These are phyloP conservation scores for Didymella lethalis DNA, from an alignment of 2,329 filamentous ascomycete species.

Conservation along the genomic window DNA sequence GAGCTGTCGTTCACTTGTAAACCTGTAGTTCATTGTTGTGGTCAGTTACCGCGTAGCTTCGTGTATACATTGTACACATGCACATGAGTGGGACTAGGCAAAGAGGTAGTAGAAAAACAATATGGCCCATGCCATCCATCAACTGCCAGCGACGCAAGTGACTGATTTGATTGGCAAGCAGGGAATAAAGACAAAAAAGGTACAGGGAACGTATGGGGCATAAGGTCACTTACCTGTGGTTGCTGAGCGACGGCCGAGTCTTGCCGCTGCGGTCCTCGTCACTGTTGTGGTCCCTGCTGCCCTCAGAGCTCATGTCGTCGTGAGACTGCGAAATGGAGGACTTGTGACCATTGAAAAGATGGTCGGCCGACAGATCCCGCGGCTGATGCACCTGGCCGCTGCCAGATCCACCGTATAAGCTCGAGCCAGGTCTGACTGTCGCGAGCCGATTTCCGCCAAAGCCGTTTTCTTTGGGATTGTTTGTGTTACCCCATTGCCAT, in stretches of 20 bases:
- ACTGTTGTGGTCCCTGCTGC: conserved; percentile 43
- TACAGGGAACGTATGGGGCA: conserved; percentile 16
- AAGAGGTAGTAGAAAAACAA: conserved; percentile 4
- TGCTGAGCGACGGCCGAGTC: conserved; percentile 49
- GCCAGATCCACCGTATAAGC: conserved; percentile 51
- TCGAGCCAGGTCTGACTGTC: conserved; percentile 58
- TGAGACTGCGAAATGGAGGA: conserved; percentile 51
- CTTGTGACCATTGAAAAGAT: conserved; percentile 49
- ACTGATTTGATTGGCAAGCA: conserved; percentile 17
- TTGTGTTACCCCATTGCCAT: conserved; percentile 70
- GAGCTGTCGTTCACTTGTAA: conserved; percentile 67
- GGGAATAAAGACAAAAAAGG: not conserved
- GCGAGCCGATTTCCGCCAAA: conserved; percentile 56
- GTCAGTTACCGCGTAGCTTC: conserved; percentile 24
- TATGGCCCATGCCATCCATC: conserved; percentile 7
- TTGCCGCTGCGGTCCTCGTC: conserved; percentile 49
- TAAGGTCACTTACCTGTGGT: conserved; percentile 52
- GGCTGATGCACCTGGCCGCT: conserved; percentile 27
- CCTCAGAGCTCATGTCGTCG: conserved; percentile 48
- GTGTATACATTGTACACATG: conserved; percentile 16
- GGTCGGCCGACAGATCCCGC: conserved; percentile 40
- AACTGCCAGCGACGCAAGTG: conserved; percentile 11
- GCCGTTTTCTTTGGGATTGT: conserved; percentile 58
- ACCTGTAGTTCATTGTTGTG: conserved; percentile 49
- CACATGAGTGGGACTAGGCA: conserved; percentile 4